These are phyloP conservation scores for Hyphopichia buzzinii DNA, from an alignment of 1,139 yeast genomes.

Conservation along the genomic window DNA sequence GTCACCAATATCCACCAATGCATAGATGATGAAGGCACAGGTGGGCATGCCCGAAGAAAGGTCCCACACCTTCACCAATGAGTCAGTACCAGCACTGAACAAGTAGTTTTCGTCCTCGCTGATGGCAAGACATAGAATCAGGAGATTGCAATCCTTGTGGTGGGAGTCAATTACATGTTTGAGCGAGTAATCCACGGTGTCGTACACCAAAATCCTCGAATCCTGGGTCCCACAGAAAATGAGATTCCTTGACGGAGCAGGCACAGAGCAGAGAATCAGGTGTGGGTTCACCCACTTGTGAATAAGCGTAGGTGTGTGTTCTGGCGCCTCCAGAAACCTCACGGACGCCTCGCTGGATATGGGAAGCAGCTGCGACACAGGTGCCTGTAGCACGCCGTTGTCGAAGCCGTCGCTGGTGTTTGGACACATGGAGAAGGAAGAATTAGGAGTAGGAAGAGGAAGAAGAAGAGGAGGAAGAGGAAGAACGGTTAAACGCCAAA, in stretches of 20 bases:
- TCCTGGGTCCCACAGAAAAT: conserved; percentile 93
- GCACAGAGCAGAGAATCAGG: conserved; percentile 76
- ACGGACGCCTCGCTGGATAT: no score
- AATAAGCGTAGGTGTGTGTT: conserved; percentile 27
- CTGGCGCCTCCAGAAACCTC: no score
- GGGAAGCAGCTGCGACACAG: no score
- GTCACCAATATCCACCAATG: conserved; percentile 88
- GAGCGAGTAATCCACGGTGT: conserved; percentile 60
- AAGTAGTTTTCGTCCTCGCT: conserved; percentile 59
- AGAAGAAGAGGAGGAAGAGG: no score
- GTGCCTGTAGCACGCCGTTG: no score
- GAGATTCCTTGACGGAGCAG: conserved; percentile 56
- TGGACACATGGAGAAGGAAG: no score
- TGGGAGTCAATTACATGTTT: conserved; percentile 33
- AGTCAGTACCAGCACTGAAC: conserved; percentile 88
- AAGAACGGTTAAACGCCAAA: no score
- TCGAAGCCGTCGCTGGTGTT: no score
- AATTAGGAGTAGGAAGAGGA: no score
- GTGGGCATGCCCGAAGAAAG: conserved; percentile 25
- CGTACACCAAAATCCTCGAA: conserved; percentile 74
- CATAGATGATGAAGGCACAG: conserved; percentile 69
- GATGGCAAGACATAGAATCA: conserved; percentile 67
- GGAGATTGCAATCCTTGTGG: conserved; percentile 67
- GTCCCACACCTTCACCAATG: conserved; percentile 84
- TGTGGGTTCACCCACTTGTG: conserved; percentile 78